Base-by-base conservation (phyloP, 2,329 filamentous ascomycete species). In the Penicillium janthinellum region DNA sequence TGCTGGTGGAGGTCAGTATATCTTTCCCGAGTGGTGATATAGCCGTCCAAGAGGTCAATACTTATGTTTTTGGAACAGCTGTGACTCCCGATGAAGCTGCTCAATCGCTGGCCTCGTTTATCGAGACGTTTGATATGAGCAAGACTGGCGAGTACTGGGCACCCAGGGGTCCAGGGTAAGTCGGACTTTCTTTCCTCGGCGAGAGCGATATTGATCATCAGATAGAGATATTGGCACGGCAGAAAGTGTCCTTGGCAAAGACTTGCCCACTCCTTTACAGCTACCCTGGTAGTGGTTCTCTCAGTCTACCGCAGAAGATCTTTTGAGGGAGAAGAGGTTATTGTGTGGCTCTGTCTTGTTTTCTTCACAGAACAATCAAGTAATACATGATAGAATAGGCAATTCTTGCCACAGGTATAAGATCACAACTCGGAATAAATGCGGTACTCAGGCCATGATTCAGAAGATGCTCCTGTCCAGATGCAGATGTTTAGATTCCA, bases 61-160 rank as follows among this genome's bases (percentile, higher is more conserved):
- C 17, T 57, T 28, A 42, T 54, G 11, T 51, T 39, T 14, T 47
- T 7, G 47, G 6, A 48, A 2, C 60, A 84, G 89, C 89, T 44
- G 87, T 91, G 4, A 87, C 84, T 1, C 87, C 89, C 0, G 86
- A 89, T 63, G 84, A 86, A 68, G 87, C 88, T 10, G 89, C 89
- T 6, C 77, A 82, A 66, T 86, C 83, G 42, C 76, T 92, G 45
- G 75, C 83, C 0, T 79, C 86, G 31, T 91, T 88, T 82, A 80
- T 85, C 11, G 82, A 86, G 38, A 78, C 76, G 11, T 85, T 91
- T 61, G 85, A 87, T 68, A 84, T 90, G 31, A 80, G 77, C 66
- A 88, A 87, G 74, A 88, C 87, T 5, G 89, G 89, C 7, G 79
- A 90, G 75, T 90, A 85, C 67, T 91, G 89, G 89, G 89, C 89